Evolutionary conservation across 441 rosid species (phyloP).

Genomic region (Populus hybrid): DNA sequence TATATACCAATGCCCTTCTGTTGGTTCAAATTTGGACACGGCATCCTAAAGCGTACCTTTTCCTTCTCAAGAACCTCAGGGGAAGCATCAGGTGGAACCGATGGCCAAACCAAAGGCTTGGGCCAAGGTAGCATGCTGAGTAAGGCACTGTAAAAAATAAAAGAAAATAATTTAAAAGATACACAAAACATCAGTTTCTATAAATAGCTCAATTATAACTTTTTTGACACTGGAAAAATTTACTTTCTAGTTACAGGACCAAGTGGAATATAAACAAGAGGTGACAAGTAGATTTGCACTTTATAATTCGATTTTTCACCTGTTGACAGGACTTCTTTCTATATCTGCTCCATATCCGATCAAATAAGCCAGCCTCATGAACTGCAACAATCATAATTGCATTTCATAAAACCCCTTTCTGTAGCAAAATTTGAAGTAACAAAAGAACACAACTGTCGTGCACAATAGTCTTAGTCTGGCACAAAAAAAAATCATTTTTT

Average conservation of each 20-base stretch:
- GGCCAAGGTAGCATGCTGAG: constrained; percentile 99
- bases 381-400: constrained; percentile 56
- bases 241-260: constrained; percentile 11
- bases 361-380: constrained; percentile 95
- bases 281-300: constrained; percentile 12
- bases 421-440: background rate
- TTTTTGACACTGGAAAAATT: background rate
- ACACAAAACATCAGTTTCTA: too few relatives aligned
- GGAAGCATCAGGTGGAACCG: constrained; percentile 81
- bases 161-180: constrained; percentile 17
- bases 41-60: constrained; percentile 60
- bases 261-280: constrained; percentile 18
- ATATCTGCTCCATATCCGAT: constrained; percentile 89
- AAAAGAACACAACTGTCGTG: background rate
- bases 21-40: constrained; percentile 13
- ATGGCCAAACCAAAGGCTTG: constrained; percentile 95
- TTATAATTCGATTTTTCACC: constrained; percentile 42
- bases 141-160: constrained; percentile 71
- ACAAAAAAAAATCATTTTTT: background rate
- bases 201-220: background rate
- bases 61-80: constrained; percentile 88
- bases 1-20: background rate
- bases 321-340: constrained; percentile 95
- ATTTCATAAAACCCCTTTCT: constrained; percentile 24
- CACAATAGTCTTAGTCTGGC: background rate